Evolutionary conservation across 2,329 filamentous ascomycete genomes (phyloP).

Genomic region (Magnaporthiopsis rhizophila): DNA sequence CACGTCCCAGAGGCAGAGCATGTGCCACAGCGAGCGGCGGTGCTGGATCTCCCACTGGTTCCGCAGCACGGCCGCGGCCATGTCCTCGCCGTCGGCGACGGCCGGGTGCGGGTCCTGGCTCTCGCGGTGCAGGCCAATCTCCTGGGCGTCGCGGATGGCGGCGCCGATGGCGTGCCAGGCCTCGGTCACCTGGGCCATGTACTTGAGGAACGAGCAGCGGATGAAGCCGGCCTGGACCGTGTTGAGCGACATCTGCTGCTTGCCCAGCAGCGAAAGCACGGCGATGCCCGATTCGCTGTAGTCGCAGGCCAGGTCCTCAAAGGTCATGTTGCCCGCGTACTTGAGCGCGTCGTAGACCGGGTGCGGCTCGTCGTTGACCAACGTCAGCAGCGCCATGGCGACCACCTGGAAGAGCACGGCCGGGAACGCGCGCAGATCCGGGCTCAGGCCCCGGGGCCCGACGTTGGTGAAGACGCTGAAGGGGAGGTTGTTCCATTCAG

Average conservation of each 20-base stretch:
- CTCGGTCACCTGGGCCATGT: conserved; percentile 50
- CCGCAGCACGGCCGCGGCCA: conserved; percentile 40
- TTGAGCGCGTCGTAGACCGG: conserved; percentile 43
- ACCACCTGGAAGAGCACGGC: conserved; percentile 52
- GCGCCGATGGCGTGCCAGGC: conserved; percentile 49
- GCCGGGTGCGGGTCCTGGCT: conserved; percentile 41
- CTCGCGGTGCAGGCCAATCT: conserved; percentile 51
- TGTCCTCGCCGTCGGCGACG: conserved; percentile 24
- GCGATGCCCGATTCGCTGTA: conserved; percentile 51
- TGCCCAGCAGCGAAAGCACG: conserved; percentile 47
- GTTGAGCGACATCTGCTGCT: conserved; percentile 45
- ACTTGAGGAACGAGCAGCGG: conserved; percentile 49
- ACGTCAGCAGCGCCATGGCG: conserved; percentile 44
- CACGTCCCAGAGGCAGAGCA: conserved; percentile 45
- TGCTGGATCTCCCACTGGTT: conserved; percentile 52
- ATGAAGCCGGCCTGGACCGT: conserved; percentile 51
- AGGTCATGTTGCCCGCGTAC: conserved; percentile 50
- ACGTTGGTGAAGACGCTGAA: conserved; percentile 40
- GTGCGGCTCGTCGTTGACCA: conserved; percentile 32
- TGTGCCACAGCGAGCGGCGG: conserved; percentile 47
- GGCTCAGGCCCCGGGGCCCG: conserved; percentile 41
- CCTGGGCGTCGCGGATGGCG: conserved; percentile 54
- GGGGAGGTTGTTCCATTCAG: conserved; percentile 46
- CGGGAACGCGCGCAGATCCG: conserved; percentile 48
- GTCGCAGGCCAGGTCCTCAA: conserved; percentile 51